Evolutionary conservation across 2,329 filamentous ascomycete genomes (phyloP).

Genomic region (Colletotrichum viniferum): DNA sequence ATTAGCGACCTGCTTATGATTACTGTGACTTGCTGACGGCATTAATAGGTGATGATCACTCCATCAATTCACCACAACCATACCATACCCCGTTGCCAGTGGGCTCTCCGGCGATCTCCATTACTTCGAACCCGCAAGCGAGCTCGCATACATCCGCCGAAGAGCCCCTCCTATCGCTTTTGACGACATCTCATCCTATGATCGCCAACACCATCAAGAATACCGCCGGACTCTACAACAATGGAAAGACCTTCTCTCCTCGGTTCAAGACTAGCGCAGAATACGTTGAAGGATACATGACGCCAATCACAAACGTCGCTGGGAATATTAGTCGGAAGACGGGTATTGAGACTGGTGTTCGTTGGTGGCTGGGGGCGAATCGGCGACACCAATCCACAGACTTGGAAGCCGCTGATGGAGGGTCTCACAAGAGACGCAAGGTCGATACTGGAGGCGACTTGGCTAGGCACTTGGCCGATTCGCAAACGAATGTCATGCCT

Average conservation of each 20-base stretch:
- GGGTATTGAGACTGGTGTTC: conserved; percentile 84
- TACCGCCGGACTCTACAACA: conserved; percentile 83
- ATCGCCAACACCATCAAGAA: conserved; percentile 85
- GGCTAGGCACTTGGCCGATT: conserved; percentile 16
- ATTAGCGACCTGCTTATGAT: conserved; percentile 8
- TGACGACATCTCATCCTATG: conserved; percentile 87
- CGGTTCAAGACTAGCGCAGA: conserved; percentile 88
- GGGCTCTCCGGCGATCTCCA: conserved; percentile 35
- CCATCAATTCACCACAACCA: conserved; percentile 66
- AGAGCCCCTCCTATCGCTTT: conserved; percentile 83
- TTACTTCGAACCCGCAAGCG: conserved; percentile 37
- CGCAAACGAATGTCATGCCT: conserved; percentile 17
- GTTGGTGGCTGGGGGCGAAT: conserved; percentile 76
- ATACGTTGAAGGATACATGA: conserved; percentile 87
- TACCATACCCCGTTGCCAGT: conserved; percentile 45
- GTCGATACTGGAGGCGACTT: conserved; percentile 47
- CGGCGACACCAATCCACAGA: conserved; percentile 57
- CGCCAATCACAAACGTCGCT: conserved; percentile 85
- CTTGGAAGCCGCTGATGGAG: conserved; percentile 46
- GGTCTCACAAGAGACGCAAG: conserved; percentile 64
- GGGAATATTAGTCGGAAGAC: conserved; percentile 83
- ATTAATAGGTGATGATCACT: conserved; percentile 51
- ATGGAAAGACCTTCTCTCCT: conserved; percentile 88
- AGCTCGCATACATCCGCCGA: conserved; percentile 54
- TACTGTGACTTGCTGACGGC: neutral